A percentile compares a stretch with the other conserved stretches of the same genome.
Conservation (phyloP, 768 basidiomycete genomes). For the Asterophora lycoperdoides region DNA sequence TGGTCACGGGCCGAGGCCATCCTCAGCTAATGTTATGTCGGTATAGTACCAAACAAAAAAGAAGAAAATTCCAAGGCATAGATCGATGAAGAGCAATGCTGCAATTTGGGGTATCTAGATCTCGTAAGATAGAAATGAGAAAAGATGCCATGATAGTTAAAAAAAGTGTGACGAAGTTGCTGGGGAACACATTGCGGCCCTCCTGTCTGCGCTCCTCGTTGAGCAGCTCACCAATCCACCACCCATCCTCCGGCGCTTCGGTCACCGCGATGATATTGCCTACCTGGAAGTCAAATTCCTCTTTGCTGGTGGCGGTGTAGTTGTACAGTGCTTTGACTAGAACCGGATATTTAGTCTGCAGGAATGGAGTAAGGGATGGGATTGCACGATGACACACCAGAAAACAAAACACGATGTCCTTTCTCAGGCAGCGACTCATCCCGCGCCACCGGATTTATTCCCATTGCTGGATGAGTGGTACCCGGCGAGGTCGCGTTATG, state of each 20-base stretch:
- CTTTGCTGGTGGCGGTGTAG: constrained; percentile 77
- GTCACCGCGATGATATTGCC: constrained; percentile 97
- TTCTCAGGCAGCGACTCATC: constrained; percentile 72
- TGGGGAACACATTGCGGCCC: constrained; percentile 80
- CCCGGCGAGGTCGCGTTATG: constrained; percentile 21
- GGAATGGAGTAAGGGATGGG: not conserved
- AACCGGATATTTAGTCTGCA: not conserved
- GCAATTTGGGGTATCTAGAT: too few relatives aligned
- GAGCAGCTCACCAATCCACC: constrained; percentile 93
- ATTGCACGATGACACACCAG: constrained; percentile 51
- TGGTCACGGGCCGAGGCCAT: too few relatives aligned
- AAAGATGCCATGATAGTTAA: constrained; percentile 28
- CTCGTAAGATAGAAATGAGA: too few relatives aligned
- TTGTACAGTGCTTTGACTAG: constrained; percentile 90
- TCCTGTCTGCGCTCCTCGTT: constrained; percentile 67
- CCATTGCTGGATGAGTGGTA: too few relatives aligned
- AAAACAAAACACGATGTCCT: constrained; percentile 78
- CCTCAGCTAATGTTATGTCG: too few relatives aligned
- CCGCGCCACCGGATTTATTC: too few relatives aligned
- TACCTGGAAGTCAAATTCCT: constrained; percentile 94
- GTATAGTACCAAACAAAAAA: too few relatives aligned
- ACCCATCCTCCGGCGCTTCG: constrained; percentile 90
- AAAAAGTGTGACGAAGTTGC: constrained; percentile 83
- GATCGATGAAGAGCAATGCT: too few relatives aligned
- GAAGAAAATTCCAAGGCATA: too few relatives aligned